phyloP scores from a whole-genome alignment of 169 alveolate genomes.

The Cystoisospora suis region DNA sequence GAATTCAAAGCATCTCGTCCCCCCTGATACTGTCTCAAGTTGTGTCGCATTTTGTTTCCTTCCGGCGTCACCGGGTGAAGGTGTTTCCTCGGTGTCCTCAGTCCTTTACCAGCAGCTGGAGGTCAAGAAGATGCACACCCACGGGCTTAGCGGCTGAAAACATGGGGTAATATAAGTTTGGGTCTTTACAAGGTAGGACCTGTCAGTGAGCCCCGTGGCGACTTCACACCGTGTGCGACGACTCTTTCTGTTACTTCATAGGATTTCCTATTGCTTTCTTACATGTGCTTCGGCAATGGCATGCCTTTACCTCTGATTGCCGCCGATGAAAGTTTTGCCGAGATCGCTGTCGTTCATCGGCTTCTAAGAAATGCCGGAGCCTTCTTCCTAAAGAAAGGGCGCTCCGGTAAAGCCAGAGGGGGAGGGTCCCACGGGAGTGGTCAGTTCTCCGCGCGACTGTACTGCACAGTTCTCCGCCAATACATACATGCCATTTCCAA shows the following conservation, averaged over 20 bases:
- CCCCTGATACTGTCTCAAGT: too few relatives aligned
- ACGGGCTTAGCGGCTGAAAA: too few relatives aligned
- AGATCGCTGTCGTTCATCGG: conserved; percentile 1
- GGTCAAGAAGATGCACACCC: too few relatives aligned
- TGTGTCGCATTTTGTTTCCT: too few relatives aligned
- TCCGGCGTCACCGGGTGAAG: too few relatives aligned
- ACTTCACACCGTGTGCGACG: too few relatives aligned
- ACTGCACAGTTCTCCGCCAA: background rate
- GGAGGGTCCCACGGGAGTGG: background rate
- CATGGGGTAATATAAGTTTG: too few relatives aligned
- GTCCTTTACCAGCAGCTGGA: too few relatives aligned
- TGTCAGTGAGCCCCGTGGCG: too few relatives aligned
- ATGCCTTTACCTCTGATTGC: conserved; percentile 42
- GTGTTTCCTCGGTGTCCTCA: too few relatives aligned
- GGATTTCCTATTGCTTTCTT: conserved; percentile 33
- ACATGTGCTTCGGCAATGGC: conserved; percentile 40
- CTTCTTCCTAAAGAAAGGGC: background rate
- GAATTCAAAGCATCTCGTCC: too few relatives aligned
- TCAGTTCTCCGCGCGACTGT: background rate
- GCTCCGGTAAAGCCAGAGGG: background rate
- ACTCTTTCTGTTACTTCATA: background rate
- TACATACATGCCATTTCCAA: conserved; percentile 18
- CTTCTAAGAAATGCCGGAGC: conserved; percentile 18
- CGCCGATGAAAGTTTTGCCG: conserved; percentile 34
- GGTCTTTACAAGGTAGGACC: too few relatives aligned